Evolutionary conservation across 441 rosid species (phyloP), one percentile per base, ranked within the genome.

Genomic region (Raphanus hybrid): DNA sequence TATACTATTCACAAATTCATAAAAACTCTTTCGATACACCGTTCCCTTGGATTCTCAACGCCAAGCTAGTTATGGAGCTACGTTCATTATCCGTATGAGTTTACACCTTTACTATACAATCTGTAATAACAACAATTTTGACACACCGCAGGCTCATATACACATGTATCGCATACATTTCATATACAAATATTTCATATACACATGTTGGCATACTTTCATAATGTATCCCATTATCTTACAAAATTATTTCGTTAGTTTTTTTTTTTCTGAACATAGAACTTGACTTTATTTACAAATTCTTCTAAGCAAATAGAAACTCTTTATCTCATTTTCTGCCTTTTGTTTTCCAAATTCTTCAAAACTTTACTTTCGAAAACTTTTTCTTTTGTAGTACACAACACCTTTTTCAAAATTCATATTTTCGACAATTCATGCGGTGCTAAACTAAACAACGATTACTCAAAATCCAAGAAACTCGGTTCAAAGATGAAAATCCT

Each of bases 401-500:
- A 2, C 65, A 60, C 16, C 16, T 59, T 58, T 58, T 27, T 43
- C 37, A 60, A 37, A 61, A 59, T 59, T 11, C 64, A 59, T 61
- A 29, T 29, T 32, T 32, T 8, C 55, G 7, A 29, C 20, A 61
- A 43, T 43, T 52, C 11, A 41, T n/a, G 55, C 32, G 35, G 69
- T 64, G 2, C 29, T 37, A 57, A 57, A 23, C 34, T 4, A 54
- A 54, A 37, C 43, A 37, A 62, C 1, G 12, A 23, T 34, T 16
- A 63, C 45, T 63, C 12, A 64, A 64, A 37, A 39, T 64, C 54
- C 32, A 64, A 39, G 50, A 64, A 65, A 18, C 69, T 65, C 54
- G 10, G 16, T 65, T 20, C 15, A 65, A 37, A 41, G 15, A 20
- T 41, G 18, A 65, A 34, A 20, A 18, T 39, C 16, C 32, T 65